Evolutionary conservation across 306 rosid species (phyloP).

Genomic region (Rosa rugosa): DNA sequence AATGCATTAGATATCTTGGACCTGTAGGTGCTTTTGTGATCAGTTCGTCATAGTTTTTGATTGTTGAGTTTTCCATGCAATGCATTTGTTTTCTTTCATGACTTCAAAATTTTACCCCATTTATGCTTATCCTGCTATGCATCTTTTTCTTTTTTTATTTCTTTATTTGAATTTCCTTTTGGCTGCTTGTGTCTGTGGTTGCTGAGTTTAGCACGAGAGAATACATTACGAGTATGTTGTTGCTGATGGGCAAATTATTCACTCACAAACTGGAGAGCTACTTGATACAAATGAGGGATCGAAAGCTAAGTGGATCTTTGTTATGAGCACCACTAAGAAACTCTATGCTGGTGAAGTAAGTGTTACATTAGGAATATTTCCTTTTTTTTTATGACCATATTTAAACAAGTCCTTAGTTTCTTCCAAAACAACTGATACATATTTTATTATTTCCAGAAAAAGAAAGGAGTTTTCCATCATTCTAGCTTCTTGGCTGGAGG

Average conservation of each 20-base stretch:
- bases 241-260: conserved; percentile 55
- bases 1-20: conserved; percentile 91
- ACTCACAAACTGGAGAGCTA: conserved; percentile 56
- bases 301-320: conserved; percentile 80
- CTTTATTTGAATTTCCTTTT: background rate
- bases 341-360: conserved; percentile 89
- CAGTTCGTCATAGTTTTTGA: background rate
- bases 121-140: conserved; percentile 23
- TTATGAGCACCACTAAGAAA: conserved; percentile 85
- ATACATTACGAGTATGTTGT: conserved; percentile 57
- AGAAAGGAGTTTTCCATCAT: conserved; percentile 84
- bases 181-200: conserved; percentile 4
- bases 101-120: conserved; percentile 1
- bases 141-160: background rate
- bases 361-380: conserved; percentile 11
- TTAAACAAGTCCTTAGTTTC: background rate
- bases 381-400: background rate
- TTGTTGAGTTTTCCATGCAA: background rate
- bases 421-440: conserved; percentile 15
- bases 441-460: conserved; percentile 52
- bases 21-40: conserved; percentile 61
- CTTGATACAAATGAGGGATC: conserved; percentile 54
- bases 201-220: conserved; percentile 70
- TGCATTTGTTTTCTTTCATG: background rate
- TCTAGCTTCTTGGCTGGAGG: conserved; percentile 95